phyloP scores from a whole-genome alignment of 1,284 basidiomycete genomes.

The Austropuccinia psidii region DNA sequence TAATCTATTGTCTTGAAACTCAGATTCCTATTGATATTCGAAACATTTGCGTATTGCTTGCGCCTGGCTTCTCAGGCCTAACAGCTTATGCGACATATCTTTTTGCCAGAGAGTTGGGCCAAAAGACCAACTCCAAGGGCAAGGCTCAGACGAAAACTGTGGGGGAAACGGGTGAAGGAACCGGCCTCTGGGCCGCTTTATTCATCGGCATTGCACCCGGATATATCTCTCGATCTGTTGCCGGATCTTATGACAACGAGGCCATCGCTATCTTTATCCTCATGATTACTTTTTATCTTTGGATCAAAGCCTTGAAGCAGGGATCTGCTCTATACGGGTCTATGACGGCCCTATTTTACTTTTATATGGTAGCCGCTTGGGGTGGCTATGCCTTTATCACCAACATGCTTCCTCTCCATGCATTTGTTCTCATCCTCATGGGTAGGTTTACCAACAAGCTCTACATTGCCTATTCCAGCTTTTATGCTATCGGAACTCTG shows the following conservation, averaged over 20 bases:
- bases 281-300: slow-evolving; percentile 96
- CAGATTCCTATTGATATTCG: slow-evolving; percentile 93
- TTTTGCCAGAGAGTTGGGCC: slow-evolving; percentile 52
- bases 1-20: slow-evolving; percentile 75
- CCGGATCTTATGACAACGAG: slow-evolving; percentile 99
- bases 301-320: slow-evolving; percentile 93
- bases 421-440: slow-evolving; percentile 87
- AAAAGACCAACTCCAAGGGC: slow-evolving; percentile 39
- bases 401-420: slow-evolving; percentile 98
- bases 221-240: slow-evolving; percentile 98
- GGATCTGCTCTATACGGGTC: slow-evolving; percentile 89
- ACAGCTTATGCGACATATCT: slow-evolving; percentile 98
- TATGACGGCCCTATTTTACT: slow-evolving; percentile 89
- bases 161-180: slow-evolving; percentile 56
- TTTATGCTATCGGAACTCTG: slow-evolving; percentile 95
- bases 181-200: slow-evolving; percentile 90
- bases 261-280: slow-evolving; percentile 99
- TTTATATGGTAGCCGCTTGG: slow-evolving; percentile 99
- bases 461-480: slow-evolving; percentile 91
- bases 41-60: slow-evolving; percentile 92
- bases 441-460: slow-evolving; percentile 87
- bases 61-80: slow-evolving; percentile 90
- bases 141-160: slow-evolving; percentile 52
- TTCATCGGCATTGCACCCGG: slow-evolving; percentile 96
- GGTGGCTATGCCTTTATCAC: slow-evolving; percentile 99